Evolutionary conservation across 345 rosid species (phyloP).

Genomic region (Lumnitzera littorea): DNA sequence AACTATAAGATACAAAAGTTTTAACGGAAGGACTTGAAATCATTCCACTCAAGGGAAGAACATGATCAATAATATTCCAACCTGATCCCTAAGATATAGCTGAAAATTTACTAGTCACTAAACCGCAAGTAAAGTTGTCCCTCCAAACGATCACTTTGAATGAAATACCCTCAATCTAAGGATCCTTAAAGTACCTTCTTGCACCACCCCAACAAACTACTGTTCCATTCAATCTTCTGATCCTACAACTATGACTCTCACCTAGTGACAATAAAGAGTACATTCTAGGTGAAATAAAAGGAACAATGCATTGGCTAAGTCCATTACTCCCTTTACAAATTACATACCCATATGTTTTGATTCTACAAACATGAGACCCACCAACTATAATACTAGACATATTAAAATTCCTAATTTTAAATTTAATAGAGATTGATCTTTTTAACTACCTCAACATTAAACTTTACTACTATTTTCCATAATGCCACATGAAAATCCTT

Average conservation of each 20-base stretch:
- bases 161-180: conserved; percentile 15
- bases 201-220: conserved; percentile 80
- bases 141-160: conserved; percentile 73
- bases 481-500: conserved; percentile 34
- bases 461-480: conserved; percentile 6
- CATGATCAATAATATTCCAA: conserved; percentile 19
- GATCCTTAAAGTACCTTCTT: conserved; percentile 25
- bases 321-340: conserved; percentile 29
- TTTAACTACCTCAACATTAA: conserved; percentile 27
- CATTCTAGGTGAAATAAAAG: conserved; percentile 17
- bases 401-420: conserved; percentile 13
- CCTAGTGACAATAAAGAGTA: conserved; percentile 56
- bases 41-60: conserved; percentile 32
- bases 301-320: conserved; percentile 27
- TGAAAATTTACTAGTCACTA: conserved; percentile 32
- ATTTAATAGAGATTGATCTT: conserved; percentile 10
- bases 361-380: conserved; percentile 28
- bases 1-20: conserved; percentile 19
- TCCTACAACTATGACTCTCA: conserved; percentile 52
- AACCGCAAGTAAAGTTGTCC: conserved; percentile 60
- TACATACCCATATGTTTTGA: conserved; percentile 26
- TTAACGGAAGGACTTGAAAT: conserved; percentile 69
- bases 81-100: conserved; percentile 70
- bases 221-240: conserved; percentile 25
- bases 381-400: conserved; percentile 24